Conservation (phyloP, 257 asterid species). For the Mentha longifolia region DNA sequence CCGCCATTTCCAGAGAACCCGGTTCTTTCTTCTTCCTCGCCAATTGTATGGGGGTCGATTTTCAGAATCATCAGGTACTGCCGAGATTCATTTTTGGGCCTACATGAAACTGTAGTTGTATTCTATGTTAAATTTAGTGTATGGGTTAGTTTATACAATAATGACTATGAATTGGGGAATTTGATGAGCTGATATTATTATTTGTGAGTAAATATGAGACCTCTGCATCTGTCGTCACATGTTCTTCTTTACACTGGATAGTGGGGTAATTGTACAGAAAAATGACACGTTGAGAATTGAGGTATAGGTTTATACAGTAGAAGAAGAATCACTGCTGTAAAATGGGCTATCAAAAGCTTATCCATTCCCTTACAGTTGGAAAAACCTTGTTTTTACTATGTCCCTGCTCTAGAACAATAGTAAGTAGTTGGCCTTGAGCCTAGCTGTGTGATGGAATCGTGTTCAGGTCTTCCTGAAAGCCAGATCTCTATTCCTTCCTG, state of each 20-base stretch:
- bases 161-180: neutral
- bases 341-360: constrained; percentile 14
- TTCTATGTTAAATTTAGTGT: no score
- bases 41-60: constrained; percentile 73
- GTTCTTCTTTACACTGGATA: constrained; percentile 19
- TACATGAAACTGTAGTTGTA: no score
- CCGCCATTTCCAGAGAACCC: no score
- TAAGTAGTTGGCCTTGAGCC: no score
- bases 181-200: neutral
- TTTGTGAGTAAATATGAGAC: neutral
- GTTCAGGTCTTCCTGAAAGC: no score
- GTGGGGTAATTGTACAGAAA: constrained; percentile 9
- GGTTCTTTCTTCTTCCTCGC: no score
- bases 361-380: neutral
- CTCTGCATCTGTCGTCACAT: constrained; percentile 8
- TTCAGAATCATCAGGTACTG: constrained; percentile 69
- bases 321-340: neutral
- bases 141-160: no score
- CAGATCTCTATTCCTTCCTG: no score
- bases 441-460: no score
- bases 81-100: neutral
- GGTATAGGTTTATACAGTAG: neutral
- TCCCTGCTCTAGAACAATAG: no score
- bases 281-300: neutral
- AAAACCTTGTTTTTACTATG: no score